Base-by-base conservation (phyloP, 108 stramenopile genomes). In the Discostella pseudostelligera region DNA sequence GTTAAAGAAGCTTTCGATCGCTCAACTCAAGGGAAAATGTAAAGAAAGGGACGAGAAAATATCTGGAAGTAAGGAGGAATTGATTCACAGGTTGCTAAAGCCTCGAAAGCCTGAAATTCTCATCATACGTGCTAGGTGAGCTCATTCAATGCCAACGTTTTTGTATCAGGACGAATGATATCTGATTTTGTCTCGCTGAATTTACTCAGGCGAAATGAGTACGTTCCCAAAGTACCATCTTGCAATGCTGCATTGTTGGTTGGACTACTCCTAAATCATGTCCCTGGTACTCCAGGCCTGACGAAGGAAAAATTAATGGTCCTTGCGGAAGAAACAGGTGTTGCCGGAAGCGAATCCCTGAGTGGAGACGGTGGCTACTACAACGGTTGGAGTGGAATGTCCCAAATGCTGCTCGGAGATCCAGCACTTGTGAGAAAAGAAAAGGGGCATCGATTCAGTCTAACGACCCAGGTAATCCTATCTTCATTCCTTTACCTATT, bases 351-450 rank as follows among this genome's bases (percentile, higher is more conserved):
- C 40, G 77, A 84, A 29, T 79, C 83, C 10, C 81, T 84, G 69
- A 77, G 80, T n/a, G 83, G 85, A 20, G 75, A 74, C n/a, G 79
- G 79, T 8, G 76, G 76, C 8, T 76, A 72, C 62, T 83, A 83
- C 39, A 79, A 81, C 55, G 82, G 82, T 17, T 83, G 82, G 82
- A 69, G 63, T 50, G 76, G 70, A 1, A 81, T 83, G 61, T 69
- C 69, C 42, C 56, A 55, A 29, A 51, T 83, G 54, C 64, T 53
- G 35, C 36, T 68, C 45, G 85, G 82, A 46, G 79, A 86, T 45
- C 81, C 81, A 16, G 78, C 85, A 35, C 62, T 87, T 16, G 83
- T 87, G 11, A 62, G 66, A 40, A 68, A 60, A 42, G 59, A 80
- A 53, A 79, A 80, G 43, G 65, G 74, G 6, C 50, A 76, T 58